Percentiles rank a stretch among this genome's conserved stretches.
Evolutionary conservation across 345 rosid genomes (phyloP).

Genomic region (Gossypium mustelinum): DNA sequence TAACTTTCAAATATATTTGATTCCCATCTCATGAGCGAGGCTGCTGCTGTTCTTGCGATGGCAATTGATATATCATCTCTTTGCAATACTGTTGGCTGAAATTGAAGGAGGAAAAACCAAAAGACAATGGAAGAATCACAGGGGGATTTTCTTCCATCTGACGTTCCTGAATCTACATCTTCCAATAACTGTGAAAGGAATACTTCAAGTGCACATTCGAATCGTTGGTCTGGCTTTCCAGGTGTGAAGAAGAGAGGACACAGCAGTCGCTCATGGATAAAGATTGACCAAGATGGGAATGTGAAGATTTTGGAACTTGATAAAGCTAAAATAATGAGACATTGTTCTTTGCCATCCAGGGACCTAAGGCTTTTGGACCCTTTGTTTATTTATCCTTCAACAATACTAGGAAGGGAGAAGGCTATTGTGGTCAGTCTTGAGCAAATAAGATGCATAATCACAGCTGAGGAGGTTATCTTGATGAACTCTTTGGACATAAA

Average conservation of each 20-base stretch:
- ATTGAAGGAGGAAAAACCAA: constrained; percentile 16
- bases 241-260: constrained; percentile 86
- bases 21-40: constrained; percentile 11
- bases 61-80: constrained; percentile 20
- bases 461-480: constrained; percentile 86
- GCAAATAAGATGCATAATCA: constrained; percentile 89
- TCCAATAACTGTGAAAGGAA: constrained; percentile 37
- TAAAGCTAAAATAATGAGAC: constrained; percentile 84
- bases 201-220: constrained; percentile 36
- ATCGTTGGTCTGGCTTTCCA: constrained; percentile 35
- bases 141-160: constrained; percentile 26
- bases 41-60: constrained; percentile 21
- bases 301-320: constrained; percentile 67
- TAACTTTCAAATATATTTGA: constrained; percentile 8
- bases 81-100: constrained; percentile 21
- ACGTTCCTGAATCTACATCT: constrained; percentile 32
- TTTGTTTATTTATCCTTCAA: constrained; percentile 86
- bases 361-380: constrained; percentile 95
- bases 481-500: constrained; percentile 84
- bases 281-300: constrained; percentile 71
- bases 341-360: constrained; percentile 85
- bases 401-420: constrained; percentile 87
- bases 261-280: constrained; percentile 87
- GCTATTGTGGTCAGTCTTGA: constrained; percentile 90
- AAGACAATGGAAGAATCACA: constrained; percentile 49